phyloP scores from a whole-genome alignment of 2,329 filamentous ascomycete genomes.

The Phoma sp. region DNA sequence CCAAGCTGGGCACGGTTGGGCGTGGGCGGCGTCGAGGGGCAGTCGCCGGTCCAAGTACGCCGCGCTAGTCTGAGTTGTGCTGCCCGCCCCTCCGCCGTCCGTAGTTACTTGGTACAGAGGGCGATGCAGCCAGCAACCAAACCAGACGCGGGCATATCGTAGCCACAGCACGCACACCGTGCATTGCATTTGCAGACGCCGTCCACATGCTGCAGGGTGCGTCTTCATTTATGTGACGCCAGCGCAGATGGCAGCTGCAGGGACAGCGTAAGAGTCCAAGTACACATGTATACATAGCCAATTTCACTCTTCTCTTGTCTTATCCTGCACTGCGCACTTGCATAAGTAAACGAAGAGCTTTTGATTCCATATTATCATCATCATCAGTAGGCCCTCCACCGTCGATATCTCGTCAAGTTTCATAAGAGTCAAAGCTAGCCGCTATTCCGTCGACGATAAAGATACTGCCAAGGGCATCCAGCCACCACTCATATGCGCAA shows the following conservation, averaged over 20 bases:
- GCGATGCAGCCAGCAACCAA: slow-evolving; percentile 8
- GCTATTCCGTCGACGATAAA: slow-evolving; percentile 18
- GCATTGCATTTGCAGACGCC: slow-evolving; percentile 7
- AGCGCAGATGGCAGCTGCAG: slow-evolving; percentile 1
- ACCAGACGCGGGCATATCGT: background rate
- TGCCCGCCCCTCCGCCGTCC: background rate
- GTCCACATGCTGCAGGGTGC: slow-evolving; percentile 1
- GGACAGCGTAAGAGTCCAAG: background rate
- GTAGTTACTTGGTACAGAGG: background rate
- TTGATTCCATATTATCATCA: slow-evolving; percentile 46
- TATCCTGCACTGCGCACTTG: background rate
- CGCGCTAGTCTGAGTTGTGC: slow-evolving; percentile 8
- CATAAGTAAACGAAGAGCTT: slow-evolving; percentile 41
- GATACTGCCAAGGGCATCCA: slow-evolving; percentile 10
- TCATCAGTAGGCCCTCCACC: slow-evolving; percentile 37
- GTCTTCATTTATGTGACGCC: background rate
- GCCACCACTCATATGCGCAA: slow-evolving; percentile 12
- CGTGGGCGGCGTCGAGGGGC: slow-evolving; percentile 18
- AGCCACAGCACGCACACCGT: background rate
- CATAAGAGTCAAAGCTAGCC: slow-evolving; percentile 35
- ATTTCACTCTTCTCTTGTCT: background rate
- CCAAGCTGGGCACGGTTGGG: slow-evolving; percentile 30
- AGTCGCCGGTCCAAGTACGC: background rate
- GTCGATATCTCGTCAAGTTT: slow-evolving; percentile 26
- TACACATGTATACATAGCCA: too few relatives aligned